A percentile compares a stretch with the other conserved stretches of the same genome.
These are phyloP conservation scores for Brassica napus DNA, from an alignment of 345 rosid species.

Conservation along the genomic window DNA sequence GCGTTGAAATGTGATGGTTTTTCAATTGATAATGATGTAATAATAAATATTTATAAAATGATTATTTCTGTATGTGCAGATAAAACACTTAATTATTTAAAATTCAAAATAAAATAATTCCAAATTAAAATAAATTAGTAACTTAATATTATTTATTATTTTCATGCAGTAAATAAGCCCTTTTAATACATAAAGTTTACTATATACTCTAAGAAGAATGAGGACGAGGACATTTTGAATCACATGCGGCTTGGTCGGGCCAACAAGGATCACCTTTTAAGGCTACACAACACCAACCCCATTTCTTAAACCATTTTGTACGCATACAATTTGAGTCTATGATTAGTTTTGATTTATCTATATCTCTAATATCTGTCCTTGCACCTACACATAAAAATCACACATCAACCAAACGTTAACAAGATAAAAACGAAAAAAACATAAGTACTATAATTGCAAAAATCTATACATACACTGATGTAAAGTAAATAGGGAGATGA, in stretches of 20 bases:
- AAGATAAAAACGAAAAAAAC: not conserved
- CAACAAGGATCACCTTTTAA: not conserved
- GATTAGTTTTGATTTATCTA: not conserved
- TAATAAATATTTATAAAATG: too few species aligned
- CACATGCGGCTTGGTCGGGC: not conserved
- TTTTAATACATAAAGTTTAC: not conserved
- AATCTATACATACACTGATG: slow-evolving; percentile 4
- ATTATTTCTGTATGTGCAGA: too few species aligned
- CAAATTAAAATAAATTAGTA: not conserved
- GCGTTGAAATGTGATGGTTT: too few species aligned
- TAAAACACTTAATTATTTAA: not conserved
- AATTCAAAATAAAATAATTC: not conserved
- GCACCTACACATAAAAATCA: not conserved
- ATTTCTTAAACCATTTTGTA: not conserved
- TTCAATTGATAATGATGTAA: too few species aligned
- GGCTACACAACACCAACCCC: not conserved
- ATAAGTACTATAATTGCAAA: not conserved
- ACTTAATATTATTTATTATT: not conserved
- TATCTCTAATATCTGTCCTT: not conserved
- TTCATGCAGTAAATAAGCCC: not conserved
- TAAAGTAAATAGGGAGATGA: slow-evolving; percentile 3
- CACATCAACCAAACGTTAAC: slow-evolving; percentile 6
- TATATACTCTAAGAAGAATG: too few species aligned
- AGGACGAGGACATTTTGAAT: not conserved
- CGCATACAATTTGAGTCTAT: not conserved